Base-by-base conservation (phyloP, 2,329 filamentous ascomycete genomes). In the Aspergillus carbonarius region DNA sequence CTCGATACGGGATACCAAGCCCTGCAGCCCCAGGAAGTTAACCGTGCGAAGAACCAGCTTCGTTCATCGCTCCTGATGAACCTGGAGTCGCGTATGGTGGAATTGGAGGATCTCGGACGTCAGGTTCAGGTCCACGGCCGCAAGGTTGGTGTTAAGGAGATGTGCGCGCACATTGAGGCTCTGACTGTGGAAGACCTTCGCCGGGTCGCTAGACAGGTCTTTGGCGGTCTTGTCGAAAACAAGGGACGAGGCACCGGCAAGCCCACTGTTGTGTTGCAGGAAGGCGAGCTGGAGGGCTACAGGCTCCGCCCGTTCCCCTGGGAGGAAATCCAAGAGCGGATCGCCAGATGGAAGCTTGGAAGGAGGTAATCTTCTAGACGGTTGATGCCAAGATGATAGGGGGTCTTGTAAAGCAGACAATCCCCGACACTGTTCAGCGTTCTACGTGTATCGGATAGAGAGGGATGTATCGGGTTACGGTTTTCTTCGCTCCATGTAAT, bases 111-210 rank as follows among this genome's bases (percentile, higher is more conserved):
- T 73, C 83, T 99, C 0, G 95, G 95, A 20, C 82, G 95, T 62
- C 93, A 97, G 74, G 92, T 99, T 10, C 95, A 98, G 80, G 91
- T 97, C n/a, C 93, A 98, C 72, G 95, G 93, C 20, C 85, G 87
- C 65, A 96, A 97, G 79, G 86, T 98, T 6, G 90, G 93, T 1
- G 93, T 97, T 7, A 86, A 86, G 65, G 93, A 98, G 72, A 98
- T 99, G 93, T 96, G 93, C 72, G 81, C 80, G 52, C 87, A 88
- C 71, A 99, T 99, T 65, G 91, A 96, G 71, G 82, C 81, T 5
- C 80, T 99, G 57, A 96, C 90, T 0, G 85, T 96, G 0, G 69
- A 84, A 9, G 95, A 99, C 74, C 79, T 99, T 63, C 83, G 91
- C 32, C 83, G 92, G 50, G 93, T 98, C 3, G 95, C 95, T 5